Evolutionary conservation across 2,329 filamentous ascomycete species (phyloP).

Genomic region (Didymella exigua): DNA sequence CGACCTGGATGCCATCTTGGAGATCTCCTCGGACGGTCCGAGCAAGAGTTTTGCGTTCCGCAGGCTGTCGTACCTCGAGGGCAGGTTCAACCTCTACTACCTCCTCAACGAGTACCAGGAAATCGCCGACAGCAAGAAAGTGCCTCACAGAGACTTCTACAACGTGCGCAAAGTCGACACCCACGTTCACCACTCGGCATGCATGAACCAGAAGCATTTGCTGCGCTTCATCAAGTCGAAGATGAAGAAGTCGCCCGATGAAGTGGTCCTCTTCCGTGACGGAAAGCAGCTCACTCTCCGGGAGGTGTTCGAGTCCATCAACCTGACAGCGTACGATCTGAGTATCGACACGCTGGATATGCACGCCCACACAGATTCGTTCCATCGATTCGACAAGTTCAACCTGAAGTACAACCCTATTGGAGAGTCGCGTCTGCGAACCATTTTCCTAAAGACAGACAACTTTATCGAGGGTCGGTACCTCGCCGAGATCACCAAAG

Average conservation of each 20-base stretch:
- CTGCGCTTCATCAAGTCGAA: slow-evolving; percentile 99
- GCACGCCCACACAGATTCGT: slow-evolving; percentile 97
- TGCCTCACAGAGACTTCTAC: slow-evolving; percentile 98
- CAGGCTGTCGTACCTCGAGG: slow-evolving; percentile 91
- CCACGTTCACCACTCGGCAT: slow-evolving; percentile 97
- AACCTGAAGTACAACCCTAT: slow-evolving; percentile 99
- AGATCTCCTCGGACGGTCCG: slow-evolving; percentile 91
- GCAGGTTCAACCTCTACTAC: slow-evolving; percentile 93
- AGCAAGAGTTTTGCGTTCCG: slow-evolving; percentile 97
- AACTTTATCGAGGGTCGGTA: slow-evolving; percentile 97
- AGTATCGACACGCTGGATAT: slow-evolving; percentile 99
- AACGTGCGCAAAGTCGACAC: slow-evolving; percentile 99
- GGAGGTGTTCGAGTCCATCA: slow-evolving; percentile 97
- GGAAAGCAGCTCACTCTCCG: slow-evolving; percentile 87
- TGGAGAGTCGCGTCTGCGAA: slow-evolving; percentile 90
- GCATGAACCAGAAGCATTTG: slow-evolving; percentile 99
- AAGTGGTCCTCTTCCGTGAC: slow-evolving; percentile 90
- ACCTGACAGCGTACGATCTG: slow-evolving; percentile 93
- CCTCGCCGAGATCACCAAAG: slow-evolving; percentile 94
- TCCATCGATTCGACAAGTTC: slow-evolving; percentile 99
- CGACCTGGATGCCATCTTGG: slow-evolving; percentile 84
- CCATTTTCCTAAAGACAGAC: slow-evolving; percentile 99
- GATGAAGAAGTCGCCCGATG: slow-evolving; percentile 97
- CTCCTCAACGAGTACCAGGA: slow-evolving; percentile 97
- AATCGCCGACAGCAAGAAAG: slow-evolving; percentile 95